These are phyloP conservation scores for Puccinia brachypodii DNA, from an alignment of 1,284 basidiomycete species.

Conservation along the genomic window DNA sequence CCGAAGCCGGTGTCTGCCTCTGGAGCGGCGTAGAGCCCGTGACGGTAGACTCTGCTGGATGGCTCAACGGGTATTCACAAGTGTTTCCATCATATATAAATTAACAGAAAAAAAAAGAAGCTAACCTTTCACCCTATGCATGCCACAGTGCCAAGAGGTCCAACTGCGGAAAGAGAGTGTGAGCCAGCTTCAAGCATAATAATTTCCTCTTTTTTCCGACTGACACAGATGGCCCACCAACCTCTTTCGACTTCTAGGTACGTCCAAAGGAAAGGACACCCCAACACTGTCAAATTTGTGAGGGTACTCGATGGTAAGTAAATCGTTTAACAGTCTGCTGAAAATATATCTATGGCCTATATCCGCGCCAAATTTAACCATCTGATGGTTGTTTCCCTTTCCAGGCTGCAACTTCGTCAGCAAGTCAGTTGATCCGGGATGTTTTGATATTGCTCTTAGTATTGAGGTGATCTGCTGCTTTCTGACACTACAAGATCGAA, in stretches of 20 bases:
- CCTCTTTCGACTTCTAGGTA: background rate
- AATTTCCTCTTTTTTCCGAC: background rate
- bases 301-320: constrained; percentile 13
- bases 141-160: background rate
- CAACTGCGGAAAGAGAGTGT: constrained; percentile 33
- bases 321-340: background rate
- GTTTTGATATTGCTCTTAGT: constrained; percentile 17
- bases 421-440: background rate
- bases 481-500: background rate
- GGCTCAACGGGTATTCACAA: constrained; percentile 23
- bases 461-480: background rate
- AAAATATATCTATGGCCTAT: background rate
- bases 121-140: background rate
- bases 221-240: background rate
- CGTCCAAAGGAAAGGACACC: constrained; percentile 30
- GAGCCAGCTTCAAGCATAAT: background rate
- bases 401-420: constrained; percentile 23
- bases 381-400: background rate
- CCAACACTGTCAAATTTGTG: constrained; percentile 4
- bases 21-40: background rate
- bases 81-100: background rate
- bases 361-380: background rate
- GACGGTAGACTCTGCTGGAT: background rate
- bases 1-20: constrained; percentile 5
- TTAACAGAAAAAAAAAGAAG: background rate